Evolutionary conservation across 345 rosid genomes (phyloP), one percentile per base, ranked within the genome.

Genomic region (Pseudoturritis turrita): DNA sequence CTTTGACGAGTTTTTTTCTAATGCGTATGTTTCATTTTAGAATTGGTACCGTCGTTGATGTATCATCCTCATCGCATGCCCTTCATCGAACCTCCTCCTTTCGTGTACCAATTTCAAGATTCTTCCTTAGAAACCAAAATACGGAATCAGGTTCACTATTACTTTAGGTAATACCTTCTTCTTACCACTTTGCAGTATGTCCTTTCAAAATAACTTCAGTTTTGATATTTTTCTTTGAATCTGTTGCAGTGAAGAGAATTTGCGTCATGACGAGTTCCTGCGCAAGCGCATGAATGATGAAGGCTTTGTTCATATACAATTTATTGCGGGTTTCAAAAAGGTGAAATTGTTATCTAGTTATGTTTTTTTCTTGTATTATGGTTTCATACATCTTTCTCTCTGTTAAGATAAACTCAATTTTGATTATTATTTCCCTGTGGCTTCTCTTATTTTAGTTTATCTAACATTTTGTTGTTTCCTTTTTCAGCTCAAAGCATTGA

Each of bases 241-340:
- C 1, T 75, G 7, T 50, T 83, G 80, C 80, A 91, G 97, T 79
- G 60, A 77, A 19, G 86, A 84, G 47, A 91, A 88, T 80, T 84
- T 92, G 73, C 51, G 80, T 39, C 80, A 39, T 53, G 96, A 89
- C 59, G 66, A 47, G 29, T 91, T 61, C 80, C 70, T 89, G 85
- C 83, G 94, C 72, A 80, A 59, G 67, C 80, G 81, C 72, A 91
- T 91, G 97, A 87, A 91, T 84, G 89, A 81, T 3, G 84, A 87
- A 54, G 94, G 98, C 39, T 92, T 88, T 89, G 96, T 92, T 77
- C 78, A 88, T 35, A 70, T 92, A 70, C 68, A 72, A 65, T 69
- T 89, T 22, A 86, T 92, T 33, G 92, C 94, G 22, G 79, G 84
- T 70, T 92, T 92, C 82, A 85, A 81, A 2, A 86, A 77, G 83